Evolutionary conservation across 805 yeast species (phyloP).

Genomic region (Candida ovalis): DNA sequence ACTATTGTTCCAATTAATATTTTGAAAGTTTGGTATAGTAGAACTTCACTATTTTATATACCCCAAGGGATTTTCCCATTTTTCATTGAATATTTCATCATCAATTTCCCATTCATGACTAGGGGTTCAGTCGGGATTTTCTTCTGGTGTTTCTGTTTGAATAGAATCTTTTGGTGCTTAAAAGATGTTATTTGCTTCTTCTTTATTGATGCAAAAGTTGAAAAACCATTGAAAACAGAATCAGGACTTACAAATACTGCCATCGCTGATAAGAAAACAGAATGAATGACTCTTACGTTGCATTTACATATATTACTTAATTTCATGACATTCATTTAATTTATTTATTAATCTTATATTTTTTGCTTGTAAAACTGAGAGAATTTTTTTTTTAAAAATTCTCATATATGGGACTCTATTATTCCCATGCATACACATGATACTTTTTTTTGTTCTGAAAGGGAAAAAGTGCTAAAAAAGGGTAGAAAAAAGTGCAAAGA

Average conservation of each 20-base stretch:
- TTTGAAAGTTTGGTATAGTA: conserved; percentile 50
- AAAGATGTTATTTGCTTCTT: conserved; percentile 22
- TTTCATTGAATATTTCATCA: conserved; percentile 42
- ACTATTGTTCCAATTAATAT: conserved; percentile 47
- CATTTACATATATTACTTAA: no score
- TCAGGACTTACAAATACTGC: background rate
- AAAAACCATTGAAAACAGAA: conserved; percentile 3
- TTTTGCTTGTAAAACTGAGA: background rate
- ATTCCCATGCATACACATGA: background rate
- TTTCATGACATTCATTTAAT: no score
- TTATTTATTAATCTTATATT: no score
- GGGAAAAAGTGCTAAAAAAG: background rate
- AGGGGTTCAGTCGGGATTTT: conserved; percentile 59
- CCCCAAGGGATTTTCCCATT: conserved; percentile 57
- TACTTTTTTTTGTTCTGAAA: background rate
- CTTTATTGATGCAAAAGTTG: conserved; percentile 6
- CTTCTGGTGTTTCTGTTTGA: conserved; percentile 47
- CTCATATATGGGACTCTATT: background rate
- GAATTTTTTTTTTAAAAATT: background rate
- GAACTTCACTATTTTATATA: conserved; percentile 51
- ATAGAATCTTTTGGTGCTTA: conserved; percentile 21
- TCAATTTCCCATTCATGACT: conserved; percentile 64
- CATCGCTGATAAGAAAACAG: background rate
- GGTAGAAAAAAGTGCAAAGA: background rate
- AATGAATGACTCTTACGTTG: background rate